These are phyloP conservation scores for Kwoniella heveanensis DNA, from an alignment of 768 basidiomycete species.

Conservation along the genomic window DNA sequence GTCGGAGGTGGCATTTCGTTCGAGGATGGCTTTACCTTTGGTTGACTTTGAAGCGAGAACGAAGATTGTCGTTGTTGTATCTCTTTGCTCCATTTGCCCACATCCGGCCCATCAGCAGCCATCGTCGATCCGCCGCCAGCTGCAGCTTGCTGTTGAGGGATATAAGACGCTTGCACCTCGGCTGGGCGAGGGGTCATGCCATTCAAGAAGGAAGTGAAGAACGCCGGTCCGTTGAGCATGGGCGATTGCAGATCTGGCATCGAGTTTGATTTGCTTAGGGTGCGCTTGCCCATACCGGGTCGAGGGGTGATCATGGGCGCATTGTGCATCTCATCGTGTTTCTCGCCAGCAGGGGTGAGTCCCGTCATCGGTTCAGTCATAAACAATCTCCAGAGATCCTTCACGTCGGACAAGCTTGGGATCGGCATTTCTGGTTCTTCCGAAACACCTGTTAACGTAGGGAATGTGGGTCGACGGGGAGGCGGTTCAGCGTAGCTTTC, in stretches of 20 bases:
- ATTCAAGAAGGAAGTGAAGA: slow-evolving; percentile 25
- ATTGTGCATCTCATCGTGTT: not conserved
- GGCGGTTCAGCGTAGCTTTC: slow-evolving; percentile 1
- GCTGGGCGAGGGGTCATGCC: slow-evolving; percentile 28
- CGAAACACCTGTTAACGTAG: slow-evolving; percentile 13
- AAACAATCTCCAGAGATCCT: slow-evolving; percentile 52
- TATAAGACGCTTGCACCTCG: slow-evolving; percentile 24
- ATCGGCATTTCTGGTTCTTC: slow-evolving; percentile 18
- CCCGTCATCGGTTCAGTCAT: slow-evolving; percentile 48
- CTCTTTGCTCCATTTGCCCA: slow-evolving; percentile 40
- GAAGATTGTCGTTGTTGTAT: slow-evolving; percentile 40
- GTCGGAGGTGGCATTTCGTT: not conserved
- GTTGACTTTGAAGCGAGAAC: slow-evolving; percentile 30
- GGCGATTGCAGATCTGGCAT: slow-evolving; percentile 50
- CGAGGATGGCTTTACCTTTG: slow-evolving; percentile 11
- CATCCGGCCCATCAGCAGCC: slow-evolving; percentile 5
- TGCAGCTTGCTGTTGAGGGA: slow-evolving; percentile 15
- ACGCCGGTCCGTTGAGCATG: slow-evolving; percentile 15
- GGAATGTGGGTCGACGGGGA: slow-evolving; percentile 27
- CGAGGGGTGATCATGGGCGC: slow-evolving; percentile 29
- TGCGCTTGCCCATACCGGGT: slow-evolving; percentile 36
- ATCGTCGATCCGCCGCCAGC: not conserved
- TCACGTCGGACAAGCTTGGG: slow-evolving; percentile 47
- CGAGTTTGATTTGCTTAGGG: slow-evolving; percentile 48
- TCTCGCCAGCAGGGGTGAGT: slow-evolving; percentile 25